Conservation (phyloP, 192 early-diverging fungal genomes). For the Globomyces pollinis-pini region DNA sequence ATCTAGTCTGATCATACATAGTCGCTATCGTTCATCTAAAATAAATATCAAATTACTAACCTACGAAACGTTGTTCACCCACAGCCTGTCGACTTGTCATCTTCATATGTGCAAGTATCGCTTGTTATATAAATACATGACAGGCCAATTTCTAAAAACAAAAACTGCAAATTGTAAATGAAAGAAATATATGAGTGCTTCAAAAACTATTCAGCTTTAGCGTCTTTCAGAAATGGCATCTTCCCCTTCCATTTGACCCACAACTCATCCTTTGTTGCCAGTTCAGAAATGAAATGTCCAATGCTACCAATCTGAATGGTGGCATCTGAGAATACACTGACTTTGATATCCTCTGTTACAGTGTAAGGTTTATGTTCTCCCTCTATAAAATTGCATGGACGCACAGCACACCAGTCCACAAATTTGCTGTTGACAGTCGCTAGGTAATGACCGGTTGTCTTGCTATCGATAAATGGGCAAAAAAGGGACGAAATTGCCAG, state of each 20-base stretch:
- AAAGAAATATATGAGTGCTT: no score
- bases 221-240: constrained; percentile 2
- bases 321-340: background rate
- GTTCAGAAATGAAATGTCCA: constrained; percentile 2
- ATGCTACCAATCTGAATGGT: background rate
- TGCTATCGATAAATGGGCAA: constrained; percentile 2
- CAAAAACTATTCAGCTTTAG: no score
- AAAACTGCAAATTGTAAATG: no score
- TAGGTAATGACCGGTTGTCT: background rate
- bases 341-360: background rate
- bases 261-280: background rate
- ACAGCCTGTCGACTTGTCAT: no score
- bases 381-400: constrained; percentile 2
- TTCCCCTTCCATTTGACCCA: constrained; percentile 2
- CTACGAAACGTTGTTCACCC: no score
- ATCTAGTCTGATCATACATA: no score
- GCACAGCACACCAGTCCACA: constrained; percentile 1
- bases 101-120: no score
- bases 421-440: background rate
- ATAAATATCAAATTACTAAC: no score
- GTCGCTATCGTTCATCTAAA: no score
- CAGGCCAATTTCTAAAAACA: no score
- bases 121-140: no score
- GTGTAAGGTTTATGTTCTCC: background rate
- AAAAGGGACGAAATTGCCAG: background rate